phyloP scores from a whole-genome alignment of 2,329 filamentous ascomycete genomes.

The Fusarium sp. region DNA sequence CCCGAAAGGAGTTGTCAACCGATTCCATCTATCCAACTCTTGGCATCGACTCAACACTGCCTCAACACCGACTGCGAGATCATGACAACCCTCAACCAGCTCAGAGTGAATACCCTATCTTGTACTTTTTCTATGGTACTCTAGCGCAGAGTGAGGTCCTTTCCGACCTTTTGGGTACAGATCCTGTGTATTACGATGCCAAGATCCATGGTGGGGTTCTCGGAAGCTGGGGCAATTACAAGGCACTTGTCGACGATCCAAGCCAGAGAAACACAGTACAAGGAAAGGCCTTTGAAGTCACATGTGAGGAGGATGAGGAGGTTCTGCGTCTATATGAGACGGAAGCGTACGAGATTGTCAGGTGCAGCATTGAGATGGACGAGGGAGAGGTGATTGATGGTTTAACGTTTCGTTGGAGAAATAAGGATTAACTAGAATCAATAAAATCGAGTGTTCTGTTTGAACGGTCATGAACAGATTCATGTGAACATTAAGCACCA shows the following conservation, averaged over 20 bases:
- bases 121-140: slow-evolving; percentile 14
- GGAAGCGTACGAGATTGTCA: slow-evolving; percentile 2
- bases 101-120: slow-evolving; percentile 7
- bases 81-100: background rate
- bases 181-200: background rate
- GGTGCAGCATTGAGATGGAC: slow-evolving; percentile 2
- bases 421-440: background rate
- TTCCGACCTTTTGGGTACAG: accelerated
- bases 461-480: background rate
- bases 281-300: background rate
- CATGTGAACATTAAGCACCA: slow-evolving; percentile 3
- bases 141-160: background rate
- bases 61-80: background rate
- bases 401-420: slow-evolving; percentile 6
- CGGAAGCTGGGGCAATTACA: background rate
- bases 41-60: slow-evolving; percentile 8
- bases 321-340: slow-evolving; percentile 7
- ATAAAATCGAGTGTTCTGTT: background rate
- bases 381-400: background rate
- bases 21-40: background rate
- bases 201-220: background rate
- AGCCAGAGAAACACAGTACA: accelerated
- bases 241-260: slow-evolving; percentile 9
- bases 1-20: background rate
- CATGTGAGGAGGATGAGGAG: background rate